Evolutionary conservation across 2,329 filamentous ascomycete species (phyloP), one percentile per base, ranked within the genome.

Genomic region (Pseudopyrenochaeta lycopersici): DNA sequence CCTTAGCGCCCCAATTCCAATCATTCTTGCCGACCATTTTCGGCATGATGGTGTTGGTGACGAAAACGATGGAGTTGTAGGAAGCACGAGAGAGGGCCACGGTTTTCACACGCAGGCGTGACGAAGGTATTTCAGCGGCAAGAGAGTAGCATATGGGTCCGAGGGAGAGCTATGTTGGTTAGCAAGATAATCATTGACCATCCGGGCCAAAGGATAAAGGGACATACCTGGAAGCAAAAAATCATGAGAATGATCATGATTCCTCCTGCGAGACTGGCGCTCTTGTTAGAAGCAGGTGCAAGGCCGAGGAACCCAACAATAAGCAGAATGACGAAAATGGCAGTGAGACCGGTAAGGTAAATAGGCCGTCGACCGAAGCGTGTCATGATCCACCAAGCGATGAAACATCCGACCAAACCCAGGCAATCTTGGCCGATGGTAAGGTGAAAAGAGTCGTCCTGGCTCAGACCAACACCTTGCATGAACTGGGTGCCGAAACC

Each of bases 1-100:
- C 84, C 64, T 85, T 93, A 74, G 92, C 93, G 49, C 85, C 82
- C 91, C 91, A 96, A 72, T 93, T 80, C 92, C 92, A 96, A 0
- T 87, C 88, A 0, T 81, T 62, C 0, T 59, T 58, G 2, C 60
- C 62, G 1, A 69, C 21, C 62, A 66, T 63, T 1, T 52, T 39
- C 0, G 92, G 91, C 0, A 90, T 95, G 40, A 96, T 90, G 62
- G 95, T 76, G 60, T 96, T 94, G 47, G 85, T 88, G 27, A 91
- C 88, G 40, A 95, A 79, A 63, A 92, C 91, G 78, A 91, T 88
- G 38, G 95, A 79, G 64, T 93, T 92, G 79, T 77, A 81, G n/a
- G 90, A 78, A 58, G 90, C 89, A 42, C 92, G 88, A 1, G 89
- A 90, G 2, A 96, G 82, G 0, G 93, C 91, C 27, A 96, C 88